These are phyloP conservation scores for Podila epicladia DNA, from an alignment of 192 early-diverging fungal genomes.

Conservation along the genomic window DNA sequence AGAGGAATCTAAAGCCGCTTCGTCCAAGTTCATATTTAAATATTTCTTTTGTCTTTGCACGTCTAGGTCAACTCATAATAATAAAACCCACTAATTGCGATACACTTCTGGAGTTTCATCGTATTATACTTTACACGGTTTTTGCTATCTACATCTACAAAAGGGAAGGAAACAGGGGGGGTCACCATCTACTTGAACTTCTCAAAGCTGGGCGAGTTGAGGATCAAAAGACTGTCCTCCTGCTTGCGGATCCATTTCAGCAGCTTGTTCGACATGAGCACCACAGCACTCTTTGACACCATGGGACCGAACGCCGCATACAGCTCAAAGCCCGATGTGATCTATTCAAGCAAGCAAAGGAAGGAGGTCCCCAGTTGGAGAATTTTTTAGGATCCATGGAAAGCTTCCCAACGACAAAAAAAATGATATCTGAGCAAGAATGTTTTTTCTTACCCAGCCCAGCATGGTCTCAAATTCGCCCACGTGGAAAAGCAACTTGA, in stretches of 20 bases:
- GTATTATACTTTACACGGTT: no score
- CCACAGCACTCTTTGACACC: constrained; percentile 70
- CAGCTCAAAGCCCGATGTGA: constrained; percentile 73
- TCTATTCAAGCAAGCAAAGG: constrained; percentile 39
- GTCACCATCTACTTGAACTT: constrained; percentile 24
- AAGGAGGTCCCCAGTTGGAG: neutral
- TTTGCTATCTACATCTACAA: no score
- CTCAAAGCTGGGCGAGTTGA: constrained; percentile 80
- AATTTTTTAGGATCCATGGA: neutral
- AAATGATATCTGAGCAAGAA: neutral
- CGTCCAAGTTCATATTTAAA: no score
- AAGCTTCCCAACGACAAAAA: no score
- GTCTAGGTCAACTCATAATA: neutral
- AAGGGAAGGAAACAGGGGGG: no score
- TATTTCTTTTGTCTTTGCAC: neutral
- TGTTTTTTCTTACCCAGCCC: constrained; percentile 64
- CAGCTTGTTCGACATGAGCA: constrained; percentile 70
- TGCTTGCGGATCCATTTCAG: constrained; percentile 83
- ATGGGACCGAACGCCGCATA: constrained; percentile 73
- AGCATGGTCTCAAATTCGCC: constrained; percentile 64
- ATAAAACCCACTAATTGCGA: neutral
- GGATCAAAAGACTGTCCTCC: constrained; percentile 78
- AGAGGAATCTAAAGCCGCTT: constrained; percentile 16
- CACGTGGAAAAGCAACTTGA: constrained; percentile 63
- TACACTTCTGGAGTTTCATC: no score